phyloP scores from a whole-genome alignment of 495 filamentous ascomycete genomes.

The Neurospora sp. region DNA sequence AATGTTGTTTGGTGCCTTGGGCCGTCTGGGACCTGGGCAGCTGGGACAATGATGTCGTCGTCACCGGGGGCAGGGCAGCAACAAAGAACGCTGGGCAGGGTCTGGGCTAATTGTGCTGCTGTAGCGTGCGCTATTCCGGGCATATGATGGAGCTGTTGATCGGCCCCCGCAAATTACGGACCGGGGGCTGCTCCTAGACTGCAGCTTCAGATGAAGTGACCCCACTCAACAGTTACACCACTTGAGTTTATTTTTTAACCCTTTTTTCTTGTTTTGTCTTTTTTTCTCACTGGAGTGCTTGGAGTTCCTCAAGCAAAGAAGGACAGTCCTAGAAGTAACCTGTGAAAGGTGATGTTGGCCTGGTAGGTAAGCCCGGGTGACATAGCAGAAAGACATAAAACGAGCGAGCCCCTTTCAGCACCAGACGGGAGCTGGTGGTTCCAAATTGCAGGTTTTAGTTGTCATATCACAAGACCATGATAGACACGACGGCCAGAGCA shows the following conservation, averaged over 20 bases:
- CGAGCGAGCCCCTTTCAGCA: not conserved
- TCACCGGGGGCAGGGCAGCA: not conserved
- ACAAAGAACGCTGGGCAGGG: not conserved
- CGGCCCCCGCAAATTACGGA: not conserved
- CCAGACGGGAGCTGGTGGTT: not conserved
- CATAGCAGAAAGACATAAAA: not conserved
- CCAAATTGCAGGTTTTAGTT: not conserved
- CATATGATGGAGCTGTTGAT: not conserved
- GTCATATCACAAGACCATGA: not conserved
- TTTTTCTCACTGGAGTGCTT: not conserved
- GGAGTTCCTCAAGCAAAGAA: not conserved
- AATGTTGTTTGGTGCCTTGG: not conserved
- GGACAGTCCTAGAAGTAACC: not conserved
- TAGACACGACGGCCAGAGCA: not conserved
- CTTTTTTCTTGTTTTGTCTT: not conserved
- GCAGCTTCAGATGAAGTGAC: not conserved
- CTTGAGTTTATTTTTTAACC: not conserved
- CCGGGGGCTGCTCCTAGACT: not conserved
- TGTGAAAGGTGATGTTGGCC: not conserved
- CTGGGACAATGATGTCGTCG: not conserved
- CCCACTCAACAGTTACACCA: not conserved
- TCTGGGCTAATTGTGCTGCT: not conserved
- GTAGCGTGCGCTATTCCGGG: not conserved
- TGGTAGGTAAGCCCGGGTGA: not conserved
- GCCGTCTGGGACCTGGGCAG: not conserved